These are phyloP conservation scores for Cucurbita maxima DNA, from an alignment of 306 rosid species.

Conservation along the genomic window DNA sequence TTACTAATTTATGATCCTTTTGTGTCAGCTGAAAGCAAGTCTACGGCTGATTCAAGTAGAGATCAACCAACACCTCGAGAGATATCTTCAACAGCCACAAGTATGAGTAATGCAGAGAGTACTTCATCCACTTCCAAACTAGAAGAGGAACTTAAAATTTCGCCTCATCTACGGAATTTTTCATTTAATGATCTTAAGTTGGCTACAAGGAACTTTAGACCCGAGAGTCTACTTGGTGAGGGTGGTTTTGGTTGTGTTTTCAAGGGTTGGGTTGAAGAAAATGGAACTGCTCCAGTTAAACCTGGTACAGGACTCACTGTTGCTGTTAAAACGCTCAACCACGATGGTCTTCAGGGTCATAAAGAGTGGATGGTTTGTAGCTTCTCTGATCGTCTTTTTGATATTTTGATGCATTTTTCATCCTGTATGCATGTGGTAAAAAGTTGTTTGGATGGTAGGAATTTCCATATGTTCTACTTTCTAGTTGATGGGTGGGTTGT, in stretches of 20 bases:
- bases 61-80: conserved; percentile 58
- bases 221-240: conserved; percentile 98
- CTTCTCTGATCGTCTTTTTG: conserved; percentile 6
- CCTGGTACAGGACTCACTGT: conserved; percentile 99
- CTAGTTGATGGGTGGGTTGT: conserved; percentile 13
- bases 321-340: conserved; percentile 94
- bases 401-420: neutral
- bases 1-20: conserved; percentile 3
- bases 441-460: neutral
- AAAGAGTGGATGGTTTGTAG: conserved; percentile 96
- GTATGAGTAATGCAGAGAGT: conserved; percentile 85
- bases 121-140: conserved; percentile 74
- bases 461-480: neutral
- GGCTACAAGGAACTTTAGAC: conserved; percentile 94
- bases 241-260: conserved; percentile 99
- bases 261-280: conserved; percentile 98
- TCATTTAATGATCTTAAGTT: conserved; percentile 75
- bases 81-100: conserved; percentile 68
- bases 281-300: conserved; percentile 96
- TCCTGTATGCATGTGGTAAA: neutral
- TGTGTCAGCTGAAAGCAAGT: conserved; percentile 51
- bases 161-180: conserved; percentile 75
- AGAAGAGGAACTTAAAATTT: conserved; percentile 90
- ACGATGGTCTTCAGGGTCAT: conserved; percentile 97
- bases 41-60: conserved; percentile 55